Conservation (phyloP, 768 basidiomycete genomes). For the Mrakia frigida region DNA sequence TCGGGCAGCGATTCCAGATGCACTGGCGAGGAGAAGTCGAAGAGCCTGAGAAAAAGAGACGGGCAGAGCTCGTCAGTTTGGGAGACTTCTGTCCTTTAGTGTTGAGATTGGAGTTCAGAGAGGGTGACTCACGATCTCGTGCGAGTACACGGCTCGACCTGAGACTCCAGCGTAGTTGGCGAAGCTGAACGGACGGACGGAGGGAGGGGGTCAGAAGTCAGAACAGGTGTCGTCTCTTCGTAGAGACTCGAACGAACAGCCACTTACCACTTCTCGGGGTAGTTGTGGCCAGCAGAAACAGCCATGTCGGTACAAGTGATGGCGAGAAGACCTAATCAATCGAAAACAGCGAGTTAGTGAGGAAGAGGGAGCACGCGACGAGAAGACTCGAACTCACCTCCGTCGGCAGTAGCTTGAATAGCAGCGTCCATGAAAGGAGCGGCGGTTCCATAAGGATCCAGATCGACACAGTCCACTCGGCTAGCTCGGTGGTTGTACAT, state of each 20-base stretch:
- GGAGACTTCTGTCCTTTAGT: not conserved
- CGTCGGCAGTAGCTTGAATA: constrained; percentile 79
- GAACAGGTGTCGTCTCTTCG: too few relatives aligned
- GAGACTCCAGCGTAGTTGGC: constrained; percentile 92
- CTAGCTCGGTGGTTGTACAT: constrained; percentile 82
- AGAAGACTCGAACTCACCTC: constrained; percentile 54
- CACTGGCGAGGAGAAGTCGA: constrained; percentile 77
- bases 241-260: too few relatives aligned
- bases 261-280: constrained; percentile 88
- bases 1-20: constrained; percentile 80
- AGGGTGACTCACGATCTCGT: constrained; percentile 69
- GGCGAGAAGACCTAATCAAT: constrained; percentile 67
- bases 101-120: not conserved
- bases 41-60: constrained; percentile 58
- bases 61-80: constrained; percentile 5
- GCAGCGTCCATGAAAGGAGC: constrained; percentile 95
- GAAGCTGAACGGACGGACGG: constrained; percentile 53
- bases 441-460: constrained; percentile 96
- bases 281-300: constrained; percentile 87
- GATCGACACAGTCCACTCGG: constrained; percentile 89
- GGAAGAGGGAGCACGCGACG: not conserved
- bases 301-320: constrained; percentile 96
- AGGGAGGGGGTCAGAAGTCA: not conserved
- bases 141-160: constrained; percentile 86
- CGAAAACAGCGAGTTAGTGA: not conserved